Percentiles rank a stretch among this genome's conserved stretches.
Evolutionary conservation across 192 early-diverging fungal species (phyloP).

Genomic region (Linderina pennispora): DNA sequence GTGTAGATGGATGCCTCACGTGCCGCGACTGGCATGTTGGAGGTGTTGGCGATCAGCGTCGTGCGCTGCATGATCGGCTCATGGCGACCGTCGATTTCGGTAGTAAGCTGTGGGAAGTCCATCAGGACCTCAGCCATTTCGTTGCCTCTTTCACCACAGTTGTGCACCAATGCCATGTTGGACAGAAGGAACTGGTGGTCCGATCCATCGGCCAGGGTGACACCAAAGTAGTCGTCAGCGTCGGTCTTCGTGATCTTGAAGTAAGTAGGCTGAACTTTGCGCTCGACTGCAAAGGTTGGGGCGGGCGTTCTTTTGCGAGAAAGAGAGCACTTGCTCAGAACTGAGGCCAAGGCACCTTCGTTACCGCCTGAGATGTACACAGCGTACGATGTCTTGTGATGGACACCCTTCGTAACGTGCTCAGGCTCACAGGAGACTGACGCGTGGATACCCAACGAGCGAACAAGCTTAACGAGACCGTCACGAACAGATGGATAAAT

Average conservation of each 20-base stretch:
- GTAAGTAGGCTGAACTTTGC: neutral
- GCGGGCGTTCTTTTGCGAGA: neutral
- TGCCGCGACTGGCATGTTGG: slow-evolving; percentile 99
- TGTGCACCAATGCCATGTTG: slow-evolving; percentile 45
- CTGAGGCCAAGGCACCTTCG: neutral
- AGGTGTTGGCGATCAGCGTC: slow-evolving; percentile 98
- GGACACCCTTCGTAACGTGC: neutral
- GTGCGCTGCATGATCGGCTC: slow-evolving; percentile 99
- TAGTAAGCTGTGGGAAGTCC: slow-evolving; percentile 96
- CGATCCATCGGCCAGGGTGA: slow-evolving; percentile 13
- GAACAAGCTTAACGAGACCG: slow-evolving; percentile 4
- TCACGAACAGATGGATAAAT: neutral
- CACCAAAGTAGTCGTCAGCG: slow-evolving; percentile 26
- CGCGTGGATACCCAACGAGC: slow-evolving; percentile 19
- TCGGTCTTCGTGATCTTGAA: neutral
- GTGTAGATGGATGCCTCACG: slow-evolving; percentile 99
- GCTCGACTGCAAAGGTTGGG: slow-evolving; percentile 1
- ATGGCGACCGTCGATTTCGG: slow-evolving; percentile 88
- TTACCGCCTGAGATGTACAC: slow-evolving; percentile 4
- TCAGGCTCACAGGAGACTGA: slow-evolving; percentile 3
- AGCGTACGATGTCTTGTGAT: slow-evolving; percentile 1
- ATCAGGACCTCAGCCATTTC: slow-evolving; percentile 99
- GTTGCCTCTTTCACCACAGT: slow-evolving; percentile 92
- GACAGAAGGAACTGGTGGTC: slow-evolving; percentile 50
- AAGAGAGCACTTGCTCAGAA: no score